Conservation (phyloP, 1,284 basidiomycete genomes). For the Lentinula novae-zelandiae region DNA sequence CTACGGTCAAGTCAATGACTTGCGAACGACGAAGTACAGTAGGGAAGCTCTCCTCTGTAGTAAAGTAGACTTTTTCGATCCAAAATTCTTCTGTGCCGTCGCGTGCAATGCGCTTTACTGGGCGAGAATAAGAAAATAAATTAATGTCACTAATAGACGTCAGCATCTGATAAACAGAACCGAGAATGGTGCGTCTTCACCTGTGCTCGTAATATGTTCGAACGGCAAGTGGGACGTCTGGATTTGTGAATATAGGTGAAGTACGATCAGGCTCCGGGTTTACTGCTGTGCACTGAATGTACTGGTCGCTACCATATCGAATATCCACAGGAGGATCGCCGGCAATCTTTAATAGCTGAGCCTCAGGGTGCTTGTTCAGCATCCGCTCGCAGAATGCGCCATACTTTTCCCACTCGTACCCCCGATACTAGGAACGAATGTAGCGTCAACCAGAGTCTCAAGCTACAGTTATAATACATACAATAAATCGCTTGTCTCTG, state of each 20-base stretch:
- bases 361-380: conserved; percentile 88
- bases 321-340: conserved; percentile 81
- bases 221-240: conserved; percentile 79
- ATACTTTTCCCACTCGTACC: conserved; percentile 88
- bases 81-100: conserved; percentile 75
- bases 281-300: conserved; percentile 86
- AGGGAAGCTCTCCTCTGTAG: conserved; percentile 88
- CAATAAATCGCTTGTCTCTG: conserved; percentile 84
- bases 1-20: conserved; percentile 70
- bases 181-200: conserved; percentile 29
- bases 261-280: conserved; percentile 82
- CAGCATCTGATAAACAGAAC: conserved; percentile 3
- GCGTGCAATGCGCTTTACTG: conserved; percentile 55
- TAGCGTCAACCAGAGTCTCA: conserved; percentile 5
- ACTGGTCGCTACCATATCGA: conserved; percentile 77
- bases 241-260: conserved; percentile 80
- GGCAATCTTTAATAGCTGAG: conserved; percentile 73
- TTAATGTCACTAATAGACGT: conserved; percentile 62
- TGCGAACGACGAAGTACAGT: conserved; percentile 90
- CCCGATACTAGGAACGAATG: conserved; percentile 65
- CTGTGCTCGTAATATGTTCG: conserved; percentile 87
- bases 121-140: conserved; percentile 76
- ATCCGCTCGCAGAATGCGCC: conserved; percentile 89
- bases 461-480: conserved; percentile 31
- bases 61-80: conserved; percentile 86